Evolutionary conservation across 345 rosid species (phyloP).

Genomic region (Pelargonium nanum): DNA sequence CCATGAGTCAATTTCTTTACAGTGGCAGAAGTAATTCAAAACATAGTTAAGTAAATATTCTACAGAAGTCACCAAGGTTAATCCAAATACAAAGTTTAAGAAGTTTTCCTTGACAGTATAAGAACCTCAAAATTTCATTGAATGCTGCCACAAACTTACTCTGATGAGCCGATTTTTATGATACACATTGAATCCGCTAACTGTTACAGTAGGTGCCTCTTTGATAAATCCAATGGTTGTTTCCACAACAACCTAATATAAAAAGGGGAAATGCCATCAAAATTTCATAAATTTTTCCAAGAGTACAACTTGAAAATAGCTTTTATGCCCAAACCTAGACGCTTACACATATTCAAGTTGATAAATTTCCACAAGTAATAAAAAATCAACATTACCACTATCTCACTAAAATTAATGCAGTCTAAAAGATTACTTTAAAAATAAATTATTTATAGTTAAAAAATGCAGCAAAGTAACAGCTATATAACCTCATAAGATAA

Average conservation of each 20-base stretch:
- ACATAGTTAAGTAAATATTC: too few species aligned
- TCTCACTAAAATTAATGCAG: not conserved
- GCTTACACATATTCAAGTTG: not conserved
- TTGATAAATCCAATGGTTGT: conserved; percentile 69
- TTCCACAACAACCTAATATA: conserved; percentile 43
- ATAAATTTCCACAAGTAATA: not conserved
- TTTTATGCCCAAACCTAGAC: not conserved
- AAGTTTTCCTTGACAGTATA: not conserved
- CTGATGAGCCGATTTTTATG: conserved; percentile 89
- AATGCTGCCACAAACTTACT: conserved; percentile 32
- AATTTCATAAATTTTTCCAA: not conserved
- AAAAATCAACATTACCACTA: not conserved
- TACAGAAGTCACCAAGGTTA: not conserved
- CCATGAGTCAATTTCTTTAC: not conserved
- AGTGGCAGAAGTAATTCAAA: not conserved
- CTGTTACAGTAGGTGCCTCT: conserved; percentile 46
- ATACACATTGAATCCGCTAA: conserved; percentile 70
- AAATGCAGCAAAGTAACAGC: not conserved
- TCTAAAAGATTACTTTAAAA: not conserved
- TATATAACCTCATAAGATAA: not conserved
- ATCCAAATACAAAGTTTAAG: not conserved
- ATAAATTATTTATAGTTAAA: too few species aligned
- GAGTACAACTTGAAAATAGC: not conserved
- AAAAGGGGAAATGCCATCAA: conserved; percentile 6
- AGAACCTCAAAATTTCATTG: not conserved